Base-by-base conservation (phyloP, 805 yeast genomes). In the Yueomyces sinensis region DNA sequence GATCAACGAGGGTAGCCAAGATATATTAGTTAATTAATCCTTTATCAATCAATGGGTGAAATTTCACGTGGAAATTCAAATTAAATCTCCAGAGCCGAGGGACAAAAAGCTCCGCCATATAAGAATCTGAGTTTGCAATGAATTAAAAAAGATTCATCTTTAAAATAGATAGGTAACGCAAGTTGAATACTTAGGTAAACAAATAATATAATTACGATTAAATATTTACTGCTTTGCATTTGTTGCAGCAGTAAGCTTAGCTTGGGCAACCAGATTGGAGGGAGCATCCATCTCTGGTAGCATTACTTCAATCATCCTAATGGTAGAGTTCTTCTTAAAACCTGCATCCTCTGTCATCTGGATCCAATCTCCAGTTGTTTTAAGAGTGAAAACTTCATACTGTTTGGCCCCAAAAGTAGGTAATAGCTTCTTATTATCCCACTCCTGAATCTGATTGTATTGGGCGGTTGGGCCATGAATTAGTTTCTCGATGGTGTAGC, bases 251-350 rank as follows among this genome's bases (percentile, higher is more conserved):
- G 75, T 63, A 47, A 74, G 58, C 56, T 72, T 65, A 34, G 80
- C 82, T 62, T 75, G 82, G 49, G 63, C 66, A 39, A 69, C 66
- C 60, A 80, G 68, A 50, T 70, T 68, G 34, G 56, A 59, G 42
- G 80, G 78, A 36, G 82, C 82, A 60, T 76, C 82, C 68, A 73
- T 65, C 43, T 63, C 69, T 43, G 70, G 76, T 44, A 76, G 59
- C 74, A 73, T 71, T 31, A 76, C 64, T 58, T 76, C 82, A 39
- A 76, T 60, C 58, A 76, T 47, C 62, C 82, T 68, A 46, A 73
- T 69, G 61, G 67, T 74, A 41, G 67, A 63, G 53, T 70, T 68
- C 43, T 57, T 58, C 44, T 66, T 61, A 55, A 75, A 75, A 13
- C 46, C 62, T 25, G 52, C 43, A 47, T 63, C 65, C 15, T 49